Base-by-base conservation (phyloP, 495 filamentous ascomycete genomes). In the Parmelia sp. region DNA sequence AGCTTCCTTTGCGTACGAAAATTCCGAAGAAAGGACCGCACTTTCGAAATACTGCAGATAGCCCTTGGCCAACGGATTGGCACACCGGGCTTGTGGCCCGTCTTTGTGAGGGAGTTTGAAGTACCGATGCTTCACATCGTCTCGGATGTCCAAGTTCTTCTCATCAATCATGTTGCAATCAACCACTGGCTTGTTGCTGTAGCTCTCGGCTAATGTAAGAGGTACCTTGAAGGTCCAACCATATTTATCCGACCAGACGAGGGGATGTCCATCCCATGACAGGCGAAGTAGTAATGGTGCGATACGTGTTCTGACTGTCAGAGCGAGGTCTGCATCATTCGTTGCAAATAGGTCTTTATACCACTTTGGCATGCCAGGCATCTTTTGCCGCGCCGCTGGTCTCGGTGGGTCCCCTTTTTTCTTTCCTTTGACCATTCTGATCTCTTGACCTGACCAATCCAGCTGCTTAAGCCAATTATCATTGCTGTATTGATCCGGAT, bases 31-130 rank as follows among this genome's bases (percentile, higher is more conserved):
- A 9, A 99, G 77, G 23, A 81, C 90, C 2, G 91, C 92, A 33
- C 88, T 89, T 70, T 97, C 95, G 70, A 97, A 97, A 71, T 96
- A 96, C 57, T 83, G 74, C 61, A 95, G 80, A 69, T 96, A 99
- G 14, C 86, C 80, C 75, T 99, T 99, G 1, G 92, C 91, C 70
- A 97, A 78, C 1, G 95, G 95, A 68, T 83, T 92, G 1, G 82
- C 83, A 71, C 92, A 96, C 64, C 94, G 80, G 31, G 92, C 88
- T 58, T 84, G 81, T 0, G 93, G 94, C 1, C 94, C 94, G 73
- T 97, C 91, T 68, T 96, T 96, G 74, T 99, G 94, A 2, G 94
- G 94, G 35, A 99, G 77, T 70, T 97, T 99, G 77, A 92, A 96
- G 74, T 95, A 99, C 10, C 80, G 71, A 68, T 87, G 77, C 19